A percentile compares a stretch with the other conserved stretches of the same genome.
These are phyloP conservation scores for Globisporangium yorkense DNA, from an alignment of 352 stramenopile genomes.

Conservation along the genomic window DNA sequence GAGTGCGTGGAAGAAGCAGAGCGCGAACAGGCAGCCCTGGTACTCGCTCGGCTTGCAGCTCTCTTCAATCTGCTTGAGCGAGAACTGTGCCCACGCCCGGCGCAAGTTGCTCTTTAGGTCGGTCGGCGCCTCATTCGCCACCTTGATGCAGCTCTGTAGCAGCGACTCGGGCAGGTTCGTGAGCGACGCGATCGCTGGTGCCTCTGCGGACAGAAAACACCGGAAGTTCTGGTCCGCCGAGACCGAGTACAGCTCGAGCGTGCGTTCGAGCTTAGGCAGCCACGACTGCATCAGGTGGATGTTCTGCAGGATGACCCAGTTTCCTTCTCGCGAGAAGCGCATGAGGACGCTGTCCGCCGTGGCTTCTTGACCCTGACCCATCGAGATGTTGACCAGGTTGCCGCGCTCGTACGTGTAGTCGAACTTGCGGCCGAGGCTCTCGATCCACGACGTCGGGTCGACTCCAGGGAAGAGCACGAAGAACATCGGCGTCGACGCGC, in stretches of 20 bases:
- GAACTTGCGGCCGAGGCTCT: slow-evolving; percentile 77
- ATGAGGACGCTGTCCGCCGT: slow-evolving; percentile 67
- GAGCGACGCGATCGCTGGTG: slow-evolving; percentile 70
- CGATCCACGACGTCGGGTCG: slow-evolving; percentile 80
- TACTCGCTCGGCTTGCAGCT: slow-evolving; percentile 78
- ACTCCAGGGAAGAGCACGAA: slow-evolving; percentile 92
- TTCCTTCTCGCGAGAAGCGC: slow-evolving; percentile 62
- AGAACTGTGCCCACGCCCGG: slow-evolving; percentile 74
- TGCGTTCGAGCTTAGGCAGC: slow-evolving; percentile 78
- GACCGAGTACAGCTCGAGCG: slow-evolving; percentile 69
- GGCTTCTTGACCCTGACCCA: slow-evolving; percentile 87
- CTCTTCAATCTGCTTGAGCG: slow-evolving; percentile 67
- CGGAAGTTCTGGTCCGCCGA: slow-evolving; percentile 90
- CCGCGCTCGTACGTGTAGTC: slow-evolving; percentile 73
- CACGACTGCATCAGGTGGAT: slow-evolving; percentile 91
- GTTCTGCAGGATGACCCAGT: slow-evolving; percentile 91
- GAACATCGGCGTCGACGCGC: slow-evolving; percentile 88
- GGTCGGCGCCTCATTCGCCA: slow-evolving; percentile 77
- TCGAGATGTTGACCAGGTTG: slow-evolving; percentile 81
- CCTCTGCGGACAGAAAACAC: slow-evolving; percentile 92
- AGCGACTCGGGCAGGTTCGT: slow-evolving; percentile 88
- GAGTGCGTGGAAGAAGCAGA: slow-evolving; percentile 94
- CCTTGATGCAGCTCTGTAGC: slow-evolving; percentile 84
- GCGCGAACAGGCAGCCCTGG: slow-evolving; percentile 90
- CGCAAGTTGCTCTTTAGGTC: slow-evolving; percentile 81